Evolutionary conservation across 2,329 filamentous ascomycete genomes (phyloP).

Genomic region (Pseudocercospora musae): DNA sequence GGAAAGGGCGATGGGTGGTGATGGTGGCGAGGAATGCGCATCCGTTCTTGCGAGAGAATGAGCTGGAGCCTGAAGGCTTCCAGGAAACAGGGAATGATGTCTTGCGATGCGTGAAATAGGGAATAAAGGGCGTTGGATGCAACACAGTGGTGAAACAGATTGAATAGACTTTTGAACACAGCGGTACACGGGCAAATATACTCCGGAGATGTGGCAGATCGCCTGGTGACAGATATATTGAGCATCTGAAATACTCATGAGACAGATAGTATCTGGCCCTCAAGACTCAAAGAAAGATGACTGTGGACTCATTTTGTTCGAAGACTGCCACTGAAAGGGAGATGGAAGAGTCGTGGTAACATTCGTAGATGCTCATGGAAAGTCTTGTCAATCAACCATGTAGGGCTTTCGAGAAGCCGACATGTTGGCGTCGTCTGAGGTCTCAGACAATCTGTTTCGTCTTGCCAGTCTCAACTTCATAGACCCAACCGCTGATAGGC

Average conservation of each 20-base stretch:
- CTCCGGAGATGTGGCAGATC: not conserved
- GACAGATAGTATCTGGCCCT: not conserved
- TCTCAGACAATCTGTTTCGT: slow-evolving; percentile 49
- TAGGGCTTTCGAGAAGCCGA: not conserved
- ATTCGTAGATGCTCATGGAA: not conserved
- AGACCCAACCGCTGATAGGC: slow-evolving; percentile 68
- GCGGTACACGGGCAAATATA: not conserved
- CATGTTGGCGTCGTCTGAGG: slow-evolving; percentile 23
- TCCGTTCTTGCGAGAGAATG: not conserved
- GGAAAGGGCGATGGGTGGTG: not conserved
- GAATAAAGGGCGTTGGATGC: not conserved
- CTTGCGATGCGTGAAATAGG: not conserved
- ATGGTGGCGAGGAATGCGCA: not conserved
- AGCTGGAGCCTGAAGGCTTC: not conserved
- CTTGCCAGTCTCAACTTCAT: slow-evolving; percentile 72
- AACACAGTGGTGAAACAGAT: not conserved
- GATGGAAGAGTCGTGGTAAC: not conserved
- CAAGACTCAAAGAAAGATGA: no score
- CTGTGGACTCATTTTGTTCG: no score
- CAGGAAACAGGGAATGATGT: not conserved
- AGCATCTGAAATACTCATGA: not conserved
- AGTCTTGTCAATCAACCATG: not conserved
- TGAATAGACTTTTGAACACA: not conserved
- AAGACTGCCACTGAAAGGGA: no score
- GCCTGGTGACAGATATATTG: not conserved